A percentile compares a stretch with the other conserved stretches of the same genome.
Evolutionary conservation across 306 rosid species (phyloP).

Genomic region (Lagenaria siceraria): DNA sequence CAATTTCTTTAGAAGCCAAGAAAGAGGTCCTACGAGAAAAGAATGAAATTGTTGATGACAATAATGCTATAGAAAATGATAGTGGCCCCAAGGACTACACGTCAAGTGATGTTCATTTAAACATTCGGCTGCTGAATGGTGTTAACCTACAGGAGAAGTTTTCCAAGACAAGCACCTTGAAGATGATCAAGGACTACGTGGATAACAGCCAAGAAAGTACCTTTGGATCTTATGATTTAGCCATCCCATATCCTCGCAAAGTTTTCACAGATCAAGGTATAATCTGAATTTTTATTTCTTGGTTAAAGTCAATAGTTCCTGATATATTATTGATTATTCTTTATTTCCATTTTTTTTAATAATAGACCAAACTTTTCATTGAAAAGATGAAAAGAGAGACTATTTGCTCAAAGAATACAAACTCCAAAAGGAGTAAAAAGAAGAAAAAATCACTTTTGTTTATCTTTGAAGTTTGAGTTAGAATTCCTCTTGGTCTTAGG

Average conservation of each 20-base stretch:
- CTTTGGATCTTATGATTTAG: conserved; percentile 37
- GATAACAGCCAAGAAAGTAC: conserved; percentile 20
- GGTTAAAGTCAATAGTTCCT: not conserved
- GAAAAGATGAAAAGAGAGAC: too few relatives aligned
- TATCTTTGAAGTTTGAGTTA: too few relatives aligned
- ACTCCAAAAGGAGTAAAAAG: too few relatives aligned
- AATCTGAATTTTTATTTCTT: not conserved
- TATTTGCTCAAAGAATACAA: too few relatives aligned
- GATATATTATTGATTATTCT: not conserved
- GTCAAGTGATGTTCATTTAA: conserved; percentile 27
- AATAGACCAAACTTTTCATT: too few relatives aligned
- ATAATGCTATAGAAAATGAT: conserved; percentile 5
- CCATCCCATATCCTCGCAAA: conserved; percentile 52
- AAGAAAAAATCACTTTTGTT: too few relatives aligned
- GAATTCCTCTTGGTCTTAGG: too few relatives aligned
- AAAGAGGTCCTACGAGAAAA: conserved; percentile 5
- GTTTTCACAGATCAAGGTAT: conserved; percentile 36
- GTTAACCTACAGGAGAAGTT: conserved; percentile 33
- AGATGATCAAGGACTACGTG: conserved; percentile 30
- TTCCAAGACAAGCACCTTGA: conserved; percentile 29
- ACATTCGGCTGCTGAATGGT: conserved; percentile 37
- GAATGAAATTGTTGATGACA: conserved; percentile 13
- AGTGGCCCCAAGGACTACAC: not conserved
- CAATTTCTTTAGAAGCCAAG: conserved; percentile 11
- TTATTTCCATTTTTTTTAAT: not conserved